phyloP scores from a whole-genome alignment of 2,329 filamentous ascomycete species.

The Saccharata proteae region DNA sequence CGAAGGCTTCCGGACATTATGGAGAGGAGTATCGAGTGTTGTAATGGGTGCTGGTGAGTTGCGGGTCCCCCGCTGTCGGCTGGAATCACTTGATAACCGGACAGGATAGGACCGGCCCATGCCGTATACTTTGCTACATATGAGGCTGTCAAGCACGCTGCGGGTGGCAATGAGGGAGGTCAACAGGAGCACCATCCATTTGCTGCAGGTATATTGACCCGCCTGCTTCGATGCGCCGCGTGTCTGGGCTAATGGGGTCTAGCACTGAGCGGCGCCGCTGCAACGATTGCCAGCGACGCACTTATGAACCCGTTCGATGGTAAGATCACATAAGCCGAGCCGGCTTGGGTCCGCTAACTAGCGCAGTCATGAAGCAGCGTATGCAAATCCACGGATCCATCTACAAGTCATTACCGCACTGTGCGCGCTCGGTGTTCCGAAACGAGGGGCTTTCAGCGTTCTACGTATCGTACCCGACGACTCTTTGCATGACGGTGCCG shows the following conservation, averaged over 20 bases:
- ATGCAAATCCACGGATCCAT: constrained; percentile 98
- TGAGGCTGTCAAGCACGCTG: constrained; percentile 89
- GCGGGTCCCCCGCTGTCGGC: not conserved
- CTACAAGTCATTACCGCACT: constrained; percentile 77
- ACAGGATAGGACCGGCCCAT: constrained; percentile 68
- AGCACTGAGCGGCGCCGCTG: constrained; percentile 88
- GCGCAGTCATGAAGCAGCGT: constrained; percentile 89
- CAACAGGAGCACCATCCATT: constrained; percentile 84
- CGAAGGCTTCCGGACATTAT: constrained; percentile 83
- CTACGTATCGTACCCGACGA: constrained; percentile 97
- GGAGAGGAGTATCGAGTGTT: constrained; percentile 94
- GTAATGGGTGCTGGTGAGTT: constrained; percentile 75
- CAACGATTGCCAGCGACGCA: constrained; percentile 93
- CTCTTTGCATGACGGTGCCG: constrained; percentile 94
- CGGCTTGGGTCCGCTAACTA: constrained; percentile 12
- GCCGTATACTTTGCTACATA: constrained; percentile 98
- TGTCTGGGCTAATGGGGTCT: constrained; percentile 23
- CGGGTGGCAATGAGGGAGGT: constrained; percentile 80
- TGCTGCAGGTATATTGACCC: constrained; percentile 58
- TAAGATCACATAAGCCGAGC: constrained; percentile 33
- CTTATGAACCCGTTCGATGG: constrained; percentile 99
- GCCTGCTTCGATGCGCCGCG: constrained; percentile 3
- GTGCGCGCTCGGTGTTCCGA: constrained; percentile 76
- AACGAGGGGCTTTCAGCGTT: constrained; percentile 84
- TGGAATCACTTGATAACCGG: not conserved